Evolutionary conservation across 768 basidiomycete species (phyloP).

Genomic region (Boletus sp.): DNA sequence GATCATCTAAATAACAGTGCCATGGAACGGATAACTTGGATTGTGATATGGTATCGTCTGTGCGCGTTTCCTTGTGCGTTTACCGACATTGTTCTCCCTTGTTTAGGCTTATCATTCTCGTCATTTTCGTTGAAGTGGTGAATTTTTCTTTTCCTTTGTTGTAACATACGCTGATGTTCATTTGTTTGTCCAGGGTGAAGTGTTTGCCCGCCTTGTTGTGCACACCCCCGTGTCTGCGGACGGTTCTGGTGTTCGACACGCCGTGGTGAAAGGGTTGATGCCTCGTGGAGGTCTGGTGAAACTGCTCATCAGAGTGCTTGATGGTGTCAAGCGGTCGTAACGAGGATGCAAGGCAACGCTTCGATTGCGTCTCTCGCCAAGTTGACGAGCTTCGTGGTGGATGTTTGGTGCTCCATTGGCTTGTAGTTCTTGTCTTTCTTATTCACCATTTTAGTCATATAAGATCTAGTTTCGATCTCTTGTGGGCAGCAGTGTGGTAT

Average conservation of each 20-base stretch:
- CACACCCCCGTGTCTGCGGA: conserved; percentile 35
- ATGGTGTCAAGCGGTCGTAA: conserved; percentile 12
- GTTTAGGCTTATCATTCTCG: conserved; percentile 81
- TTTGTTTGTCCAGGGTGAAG: conserved; percentile 57
- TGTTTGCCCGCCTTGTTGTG: conserved; percentile 71
- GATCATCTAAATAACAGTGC: conserved; percentile 87
- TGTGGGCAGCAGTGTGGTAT: neutral
- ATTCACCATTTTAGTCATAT: neutral
- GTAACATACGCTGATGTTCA: neutral
- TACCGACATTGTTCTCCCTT: conserved; percentile 21
- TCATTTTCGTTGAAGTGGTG: conserved; percentile 84
- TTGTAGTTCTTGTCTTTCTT: neutral
- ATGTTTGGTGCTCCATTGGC: neutral
- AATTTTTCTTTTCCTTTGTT: conserved; percentile 18
- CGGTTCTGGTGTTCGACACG: neutral
- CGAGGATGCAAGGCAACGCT: neutral
- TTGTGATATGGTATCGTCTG: conserved; percentile 56
- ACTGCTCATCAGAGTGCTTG: conserved; percentile 17
- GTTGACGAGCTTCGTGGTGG: neutral
- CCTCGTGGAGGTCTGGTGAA: conserved; percentile 25
- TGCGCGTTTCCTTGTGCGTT: conserved; percentile 42
- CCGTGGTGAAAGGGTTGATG: conserved; percentile 14
- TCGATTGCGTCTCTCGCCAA: neutral
- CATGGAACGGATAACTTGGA: conserved; percentile 88
- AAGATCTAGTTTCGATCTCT: neutral